phyloP scores from a whole-genome alignment of 176 grass and related monocot species.

The Typha latifolia region DNA sequence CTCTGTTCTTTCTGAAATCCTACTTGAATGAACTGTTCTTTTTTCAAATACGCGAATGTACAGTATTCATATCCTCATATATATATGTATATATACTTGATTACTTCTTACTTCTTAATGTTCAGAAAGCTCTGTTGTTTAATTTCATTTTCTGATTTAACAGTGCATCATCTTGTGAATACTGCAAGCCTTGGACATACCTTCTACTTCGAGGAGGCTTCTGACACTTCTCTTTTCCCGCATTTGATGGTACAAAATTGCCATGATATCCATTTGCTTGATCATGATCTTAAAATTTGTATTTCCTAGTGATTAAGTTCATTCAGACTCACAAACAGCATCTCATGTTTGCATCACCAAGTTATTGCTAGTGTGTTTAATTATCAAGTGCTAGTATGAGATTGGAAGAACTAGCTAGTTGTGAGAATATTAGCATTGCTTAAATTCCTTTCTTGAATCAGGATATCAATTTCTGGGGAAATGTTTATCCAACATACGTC shows the following conservation, averaged over 20 bases:
- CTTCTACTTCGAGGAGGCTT: conserved; percentile 79
- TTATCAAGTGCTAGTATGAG: background rate
- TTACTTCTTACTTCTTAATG: too few relatives aligned
- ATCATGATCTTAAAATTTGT: too few relatives aligned
- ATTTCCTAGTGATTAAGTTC: too few relatives aligned
- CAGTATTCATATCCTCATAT: too few relatives aligned
- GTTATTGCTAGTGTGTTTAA: too few relatives aligned
- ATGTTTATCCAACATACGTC: conserved; percentile 77
- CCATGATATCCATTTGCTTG: too few relatives aligned
- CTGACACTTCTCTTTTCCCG: conserved; percentile 58
- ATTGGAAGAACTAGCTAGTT: background rate
- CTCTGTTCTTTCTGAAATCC: background rate
- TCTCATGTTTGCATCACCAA: too few relatives aligned
- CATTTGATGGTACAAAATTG: conserved; percentile 54
- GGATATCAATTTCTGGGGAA: conserved; percentile 96
- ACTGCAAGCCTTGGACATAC: conserved; percentile 68
- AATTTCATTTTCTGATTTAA: background rate
- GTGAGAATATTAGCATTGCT: background rate
- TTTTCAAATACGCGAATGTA: too few relatives aligned
- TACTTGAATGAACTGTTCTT: too few relatives aligned
- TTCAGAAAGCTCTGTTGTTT: too few relatives aligned
- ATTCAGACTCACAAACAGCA: too few relatives aligned
- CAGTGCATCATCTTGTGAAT: conserved; percentile 93
- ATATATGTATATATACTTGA: too few relatives aligned
- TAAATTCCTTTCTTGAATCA: conserved; percentile 5